These are phyloP conservation scores for Neoboletus brunneissimus DNA, from an alignment of 768 basidiomycete species.

Conservation along the genomic window DNA sequence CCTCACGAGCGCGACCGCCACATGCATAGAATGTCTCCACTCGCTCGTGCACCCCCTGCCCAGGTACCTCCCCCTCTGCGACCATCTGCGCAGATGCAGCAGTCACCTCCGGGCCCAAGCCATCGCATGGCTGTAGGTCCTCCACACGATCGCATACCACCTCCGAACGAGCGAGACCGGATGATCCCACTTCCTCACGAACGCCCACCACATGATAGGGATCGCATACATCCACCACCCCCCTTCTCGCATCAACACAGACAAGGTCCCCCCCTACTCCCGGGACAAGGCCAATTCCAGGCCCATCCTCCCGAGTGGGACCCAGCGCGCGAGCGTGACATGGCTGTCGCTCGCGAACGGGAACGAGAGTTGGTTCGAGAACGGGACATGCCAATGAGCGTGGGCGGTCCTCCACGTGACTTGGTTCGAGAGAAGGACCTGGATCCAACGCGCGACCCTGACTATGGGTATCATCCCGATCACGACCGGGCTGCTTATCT, in stretches of 20 bases:
- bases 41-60: slow-evolving; percentile 17
- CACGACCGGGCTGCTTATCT: slow-evolving; percentile 21
- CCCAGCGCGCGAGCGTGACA: slow-evolving; percentile 20
- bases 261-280: slow-evolving; percentile 18
- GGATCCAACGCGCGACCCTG: slow-evolving; percentile 25
- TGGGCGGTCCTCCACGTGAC: slow-evolving; percentile 25
- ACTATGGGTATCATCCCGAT: slow-evolving; percentile 22
- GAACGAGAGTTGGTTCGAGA: slow-evolving; percentile 26
- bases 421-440: slow-evolving; percentile 22
- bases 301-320: slow-evolving; percentile 30
- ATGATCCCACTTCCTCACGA: slow-evolving; percentile 24
- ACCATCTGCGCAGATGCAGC: slow-evolving; percentile 15
- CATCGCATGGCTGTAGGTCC: slow-evolving; percentile 21
- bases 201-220: slow-evolving; percentile 21
- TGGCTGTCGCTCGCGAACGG: slow-evolving; percentile 18
- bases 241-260: slow-evolving; percentile 21
- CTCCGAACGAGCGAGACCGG: slow-evolving; percentile 25
- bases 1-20: slow-evolving; percentile 28
- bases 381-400: slow-evolving; percentile 17
- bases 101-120: slow-evolving; percentile 24
- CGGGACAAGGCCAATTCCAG: slow-evolving; percentile 34
- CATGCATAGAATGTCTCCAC: slow-evolving; percentile 26
- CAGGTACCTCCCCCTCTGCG: slow-evolving; percentile 18
- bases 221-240: slow-evolving; percentile 30
- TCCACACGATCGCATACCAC: slow-evolving; percentile 25